Evolutionary conservation across 2,329 filamentous ascomycete species (phyloP).

Genomic region (Cercospora nicotianae): DNA sequence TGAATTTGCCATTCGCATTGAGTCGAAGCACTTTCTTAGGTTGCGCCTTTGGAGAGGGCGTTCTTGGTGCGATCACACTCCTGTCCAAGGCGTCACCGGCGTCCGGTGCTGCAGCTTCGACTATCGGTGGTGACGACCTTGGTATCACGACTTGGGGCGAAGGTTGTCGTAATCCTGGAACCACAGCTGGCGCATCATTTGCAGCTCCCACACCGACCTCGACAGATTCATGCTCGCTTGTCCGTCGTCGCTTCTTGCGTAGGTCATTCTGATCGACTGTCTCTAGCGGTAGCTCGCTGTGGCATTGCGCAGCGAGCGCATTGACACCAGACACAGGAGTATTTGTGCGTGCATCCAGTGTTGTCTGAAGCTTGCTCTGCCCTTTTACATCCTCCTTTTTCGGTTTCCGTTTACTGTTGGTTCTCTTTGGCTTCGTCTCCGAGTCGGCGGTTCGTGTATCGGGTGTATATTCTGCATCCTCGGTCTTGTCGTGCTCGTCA

Average conservation of each 20-base stretch:
- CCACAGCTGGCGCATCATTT: neutral
- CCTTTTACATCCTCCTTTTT: slow-evolving; percentile 18
- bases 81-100: neutral
- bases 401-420: slow-evolving; percentile 21
- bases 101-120: slow-evolving; percentile 1
- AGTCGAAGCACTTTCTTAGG: slow-evolving; percentile 44
- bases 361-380: slow-evolving; percentile 34
- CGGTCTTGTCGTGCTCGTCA: neutral
- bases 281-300: neutral
- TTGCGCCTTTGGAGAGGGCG: slow-evolving; percentile 25
- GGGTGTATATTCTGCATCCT: slow-evolving; percentile 1
- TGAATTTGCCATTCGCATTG: slow-evolving; percentile 49
- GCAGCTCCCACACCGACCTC: slow-evolving; percentile 14
- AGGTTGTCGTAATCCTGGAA: neutral
- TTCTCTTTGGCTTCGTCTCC: slow-evolving; percentile 19
- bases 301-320: neutral
- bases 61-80: slow-evolving; percentile 7
- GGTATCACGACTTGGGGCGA: slow-evolving; percentile 29
- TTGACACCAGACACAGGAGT: slow-evolving; percentile 14
- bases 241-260: slow-evolving; percentile 44
- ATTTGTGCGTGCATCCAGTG: slow-evolving; percentile 32
- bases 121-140: slow-evolving; percentile 24
- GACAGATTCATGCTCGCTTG: slow-evolving; percentile 29
- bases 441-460: neutral
- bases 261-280: slow-evolving; percentile 28